Conservation (phyloP, 176 grass and related monocot species). For the Dendrocalamus sinicus region DNA sequence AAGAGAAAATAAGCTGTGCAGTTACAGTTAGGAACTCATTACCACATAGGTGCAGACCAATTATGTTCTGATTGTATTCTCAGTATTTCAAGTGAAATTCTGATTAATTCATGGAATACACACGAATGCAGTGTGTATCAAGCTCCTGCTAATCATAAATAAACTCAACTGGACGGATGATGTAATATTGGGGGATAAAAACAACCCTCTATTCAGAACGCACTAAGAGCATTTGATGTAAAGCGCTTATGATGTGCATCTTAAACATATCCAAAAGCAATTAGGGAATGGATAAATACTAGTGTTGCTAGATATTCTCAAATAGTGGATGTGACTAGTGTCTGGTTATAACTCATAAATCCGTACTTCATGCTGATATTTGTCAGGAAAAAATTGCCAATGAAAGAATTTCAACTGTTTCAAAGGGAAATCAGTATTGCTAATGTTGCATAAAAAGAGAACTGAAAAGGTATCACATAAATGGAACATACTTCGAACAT, state of each 20-base stretch:
- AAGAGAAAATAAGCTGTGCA: background rate
- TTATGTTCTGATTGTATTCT: conserved; percentile 16
- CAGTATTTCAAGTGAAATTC: background rate
- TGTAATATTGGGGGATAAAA: conserved; percentile 8
- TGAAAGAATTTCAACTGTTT: conserved; percentile 14
- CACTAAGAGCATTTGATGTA: conserved; percentile 28
- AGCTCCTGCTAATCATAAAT: conserved; percentile 24
- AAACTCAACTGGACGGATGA: background rate
- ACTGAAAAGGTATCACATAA: background rate
- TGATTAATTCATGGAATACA: conserved; percentile 7
- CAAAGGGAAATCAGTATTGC: conserved; percentile 26
- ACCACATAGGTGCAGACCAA: background rate
- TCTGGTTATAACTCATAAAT: conserved; percentile 18
- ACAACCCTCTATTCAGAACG: background rate
- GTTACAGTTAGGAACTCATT: conserved; percentile 22
- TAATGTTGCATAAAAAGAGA: background rate
- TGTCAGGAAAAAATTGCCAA: background rate
- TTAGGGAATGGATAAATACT: conserved; percentile 23
- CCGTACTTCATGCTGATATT: background rate
- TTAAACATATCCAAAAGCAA: conserved; percentile 29
- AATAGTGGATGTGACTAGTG: background rate
- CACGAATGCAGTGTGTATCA: background rate
- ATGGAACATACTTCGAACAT: conserved; percentile 89
- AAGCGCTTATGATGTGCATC: background rate
- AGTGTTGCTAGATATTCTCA: background rate